A percentile compares a stretch with the other conserved stretches of the same genome.
These are phyloP conservation scores for Ceratobasidium sp. DNA, from an alignment of 1,284 basidiomycete genomes.

Conservation along the genomic window DNA sequence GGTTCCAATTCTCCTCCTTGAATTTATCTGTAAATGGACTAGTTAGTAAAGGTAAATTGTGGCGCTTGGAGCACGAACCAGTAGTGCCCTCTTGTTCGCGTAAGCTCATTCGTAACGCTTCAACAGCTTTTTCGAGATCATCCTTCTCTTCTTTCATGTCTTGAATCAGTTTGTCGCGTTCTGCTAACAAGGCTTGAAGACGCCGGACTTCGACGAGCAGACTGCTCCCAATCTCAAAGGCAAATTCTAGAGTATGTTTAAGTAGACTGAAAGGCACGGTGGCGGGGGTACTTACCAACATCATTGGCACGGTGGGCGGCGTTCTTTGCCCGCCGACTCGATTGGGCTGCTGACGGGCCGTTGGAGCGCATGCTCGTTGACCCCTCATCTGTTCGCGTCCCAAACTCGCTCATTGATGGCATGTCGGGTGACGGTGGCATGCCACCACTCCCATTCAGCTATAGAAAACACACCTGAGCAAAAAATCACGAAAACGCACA, in stretches of 20 bases:
- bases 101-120: conserved; percentile 70
- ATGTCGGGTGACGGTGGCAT: conserved; percentile 39
- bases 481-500: conserved; percentile 7
- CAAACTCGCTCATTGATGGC: conserved; percentile 38
- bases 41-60: conserved; percentile 38
- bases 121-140: conserved; percentile 73
- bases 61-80: conserved; percentile 54
- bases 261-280: conserved; percentile 8
- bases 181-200: conserved; percentile 82
- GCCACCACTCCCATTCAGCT: conserved; percentile 23
- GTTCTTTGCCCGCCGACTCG: conserved; percentile 77
- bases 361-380: conserved; percentile 40
- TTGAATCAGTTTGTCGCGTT: conserved; percentile 85
- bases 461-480: conserved; percentile 21
- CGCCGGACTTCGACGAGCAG: conserved; percentile 86
- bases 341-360: conserved; percentile 65
- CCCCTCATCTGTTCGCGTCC: conserved; percentile 29
- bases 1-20: conserved; percentile 98
- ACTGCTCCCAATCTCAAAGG: conserved; percentile 92
- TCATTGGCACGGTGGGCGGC: conserved; percentile 82
- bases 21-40: conserved; percentile 65
- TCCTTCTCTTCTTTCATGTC: conserved; percentile 87
- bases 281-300: conserved; percentile 63
- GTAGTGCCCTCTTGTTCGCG: conserved; percentile 77
- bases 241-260: conserved; percentile 69